Conservation (phyloP, 2,329 filamentous ascomycete genomes). For the Aspergillus sp. region DNA sequence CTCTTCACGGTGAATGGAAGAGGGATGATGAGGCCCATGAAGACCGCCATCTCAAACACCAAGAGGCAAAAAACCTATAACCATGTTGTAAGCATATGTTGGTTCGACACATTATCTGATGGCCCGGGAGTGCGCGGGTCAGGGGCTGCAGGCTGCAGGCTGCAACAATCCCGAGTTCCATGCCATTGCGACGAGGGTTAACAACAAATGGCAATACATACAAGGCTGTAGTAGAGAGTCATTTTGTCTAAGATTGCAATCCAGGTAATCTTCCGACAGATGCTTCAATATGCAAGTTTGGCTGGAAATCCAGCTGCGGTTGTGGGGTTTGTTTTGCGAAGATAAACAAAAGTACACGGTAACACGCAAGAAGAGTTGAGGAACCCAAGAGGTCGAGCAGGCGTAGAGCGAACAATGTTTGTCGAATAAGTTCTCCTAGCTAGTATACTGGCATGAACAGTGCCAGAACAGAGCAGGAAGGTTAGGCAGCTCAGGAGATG, state of each 20-base stretch:
- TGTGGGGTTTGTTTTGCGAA: conserved; percentile 9
- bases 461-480: not conserved
- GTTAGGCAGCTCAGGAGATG: conserved; percentile 44
- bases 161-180: conserved; percentile 19
- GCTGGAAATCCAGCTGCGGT: not conserved
- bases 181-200: not conserved
- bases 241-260: conserved; percentile 47
- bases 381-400: not conserved
- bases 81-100: conserved; percentile 2
- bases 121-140: not conserved
- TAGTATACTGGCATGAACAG: not conserved
- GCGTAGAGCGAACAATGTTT: not conserved
- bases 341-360: conserved; percentile 20
- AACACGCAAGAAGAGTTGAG: not conserved
- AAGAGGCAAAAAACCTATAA: conserved; percentile 52
- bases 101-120: not conserved
- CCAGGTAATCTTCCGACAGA: not conserved
- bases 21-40: conserved; percentile 64
- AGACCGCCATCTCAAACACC: conserved; percentile 53
- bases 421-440: not conserved
- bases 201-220: conserved; percentile 42
- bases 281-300: not conserved
- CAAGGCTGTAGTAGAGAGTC: conserved; percentile 70
- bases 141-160: conserved; percentile 19
- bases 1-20: conserved; percentile 84